Conservation (phyloP, 2,329 filamentous ascomycete genomes). For the Aureobasidium sp. region DNA sequence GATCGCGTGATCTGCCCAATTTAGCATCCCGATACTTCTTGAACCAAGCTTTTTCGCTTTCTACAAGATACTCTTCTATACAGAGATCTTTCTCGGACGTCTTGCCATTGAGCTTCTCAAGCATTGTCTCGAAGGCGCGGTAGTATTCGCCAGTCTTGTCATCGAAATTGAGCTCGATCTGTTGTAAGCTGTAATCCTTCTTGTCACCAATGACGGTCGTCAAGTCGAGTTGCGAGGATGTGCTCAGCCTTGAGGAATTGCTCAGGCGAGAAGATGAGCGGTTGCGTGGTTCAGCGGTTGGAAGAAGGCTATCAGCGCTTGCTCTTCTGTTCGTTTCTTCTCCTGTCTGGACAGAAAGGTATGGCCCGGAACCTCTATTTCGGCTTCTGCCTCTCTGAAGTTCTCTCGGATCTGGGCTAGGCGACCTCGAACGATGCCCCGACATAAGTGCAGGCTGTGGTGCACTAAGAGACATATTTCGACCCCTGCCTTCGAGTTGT, state of each 20-base stretch:
- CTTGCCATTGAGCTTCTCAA: slow-evolving; percentile 48
- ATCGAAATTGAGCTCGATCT: slow-evolving; percentile 42
- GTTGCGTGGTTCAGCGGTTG: not conserved
- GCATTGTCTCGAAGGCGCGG: slow-evolving; percentile 49
- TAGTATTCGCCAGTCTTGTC: slow-evolving; percentile 58
- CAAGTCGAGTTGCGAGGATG: slow-evolving; percentile 4
- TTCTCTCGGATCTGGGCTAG: not conserved
- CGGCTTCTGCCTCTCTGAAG: not conserved
- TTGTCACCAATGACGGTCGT: not conserved
- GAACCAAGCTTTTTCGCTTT: slow-evolving; percentile 63
- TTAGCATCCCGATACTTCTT: slow-evolving; percentile 52
- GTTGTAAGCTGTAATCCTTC: not conserved
- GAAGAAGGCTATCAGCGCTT: slow-evolving; percentile 3
- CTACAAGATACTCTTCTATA: slow-evolving; percentile 58
- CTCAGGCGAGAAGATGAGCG: slow-evolving; percentile 1
- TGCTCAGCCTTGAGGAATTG: not conserved
- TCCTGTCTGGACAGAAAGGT: not conserved
- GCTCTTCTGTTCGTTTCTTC: not conserved
- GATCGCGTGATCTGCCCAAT: slow-evolving; percentile 28
- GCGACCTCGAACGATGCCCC: not conserved
- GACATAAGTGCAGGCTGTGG: not conserved
- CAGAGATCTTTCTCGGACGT: slow-evolving; percentile 54
- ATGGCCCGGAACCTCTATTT: not conserved
- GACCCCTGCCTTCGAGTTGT: not conserved
- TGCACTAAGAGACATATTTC: not conserved